Percentiles rank a stretch among this genome's conserved stretches.
phyloP scores from a whole-genome alignment of 768 basidiomycete species.

The Tubosaeta brunneosetosa region DNA sequence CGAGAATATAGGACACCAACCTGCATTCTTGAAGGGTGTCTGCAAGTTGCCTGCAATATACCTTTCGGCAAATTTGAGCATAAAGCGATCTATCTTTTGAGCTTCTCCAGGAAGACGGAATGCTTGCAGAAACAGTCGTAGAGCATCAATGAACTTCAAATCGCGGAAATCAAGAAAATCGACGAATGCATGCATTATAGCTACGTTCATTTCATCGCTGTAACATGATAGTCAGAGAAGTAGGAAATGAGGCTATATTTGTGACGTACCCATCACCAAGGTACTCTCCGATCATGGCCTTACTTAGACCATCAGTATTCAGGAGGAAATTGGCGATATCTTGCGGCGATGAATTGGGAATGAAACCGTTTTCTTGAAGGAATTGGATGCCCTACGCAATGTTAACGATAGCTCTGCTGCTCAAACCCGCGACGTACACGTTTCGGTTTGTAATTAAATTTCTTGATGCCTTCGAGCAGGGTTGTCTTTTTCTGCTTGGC shows the following conservation, averaged over 20 bases:
- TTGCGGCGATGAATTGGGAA: slow-evolving; percentile 61
- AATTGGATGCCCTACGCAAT: slow-evolving; percentile 76
- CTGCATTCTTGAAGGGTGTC: slow-evolving; percentile 90
- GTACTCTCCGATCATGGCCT: slow-evolving; percentile 96
- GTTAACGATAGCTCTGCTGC: background rate
- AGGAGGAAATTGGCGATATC: slow-evolving; percentile 85
- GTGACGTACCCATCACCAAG: slow-evolving; percentile 86
- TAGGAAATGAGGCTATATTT: background rate
- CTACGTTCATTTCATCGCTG: slow-evolving; percentile 86
- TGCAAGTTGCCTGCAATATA: slow-evolving; percentile 87
- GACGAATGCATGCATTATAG: slow-evolving; percentile 97
- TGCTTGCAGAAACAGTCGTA: slow-evolving; percentile 86
- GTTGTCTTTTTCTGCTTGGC: slow-evolving; percentile 97
- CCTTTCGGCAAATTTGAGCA: slow-evolving; percentile 98
- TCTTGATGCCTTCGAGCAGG: slow-evolving; percentile 89
- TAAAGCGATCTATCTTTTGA: slow-evolving; percentile 98
- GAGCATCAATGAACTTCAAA: slow-evolving; percentile 79
- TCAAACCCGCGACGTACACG: slow-evolving; percentile 47
- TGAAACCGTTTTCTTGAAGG: slow-evolving; percentile 83
- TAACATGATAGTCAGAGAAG: slow-evolving; percentile 5
- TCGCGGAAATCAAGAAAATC: slow-evolving; percentile 86
- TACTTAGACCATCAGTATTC: slow-evolving; percentile 87
- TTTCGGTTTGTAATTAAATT: slow-evolving; percentile 99
- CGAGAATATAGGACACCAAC: slow-evolving; percentile 38
- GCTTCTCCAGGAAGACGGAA: slow-evolving; percentile 97